phyloP scores from a whole-genome alignment of 1,139 yeast species.

The Yamadazyma oceani region DNA sequence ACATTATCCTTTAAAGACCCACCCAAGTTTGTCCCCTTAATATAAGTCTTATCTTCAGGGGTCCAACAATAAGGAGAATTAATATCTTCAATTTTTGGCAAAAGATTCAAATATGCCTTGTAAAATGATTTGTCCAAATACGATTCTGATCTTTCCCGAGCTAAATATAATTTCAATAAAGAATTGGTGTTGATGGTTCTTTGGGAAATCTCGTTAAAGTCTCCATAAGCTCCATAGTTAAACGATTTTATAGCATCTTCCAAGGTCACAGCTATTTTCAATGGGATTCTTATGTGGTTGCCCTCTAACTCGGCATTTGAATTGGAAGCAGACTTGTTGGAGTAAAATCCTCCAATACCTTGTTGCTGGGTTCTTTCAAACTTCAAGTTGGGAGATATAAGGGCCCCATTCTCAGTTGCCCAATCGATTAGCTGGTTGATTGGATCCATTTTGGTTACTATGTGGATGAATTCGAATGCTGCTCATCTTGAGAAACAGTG shows the following conservation, averaged over 20 bases:
- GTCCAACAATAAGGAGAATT: slow-evolving; percentile 68
- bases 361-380: slow-evolving; percentile 23
- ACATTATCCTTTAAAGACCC: slow-evolving; percentile 39
- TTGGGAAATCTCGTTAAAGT: slow-evolving; percentile 18
- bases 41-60: slow-evolving; percentile 44
- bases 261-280: slow-evolving; percentile 38
- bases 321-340: slow-evolving; percentile 8
- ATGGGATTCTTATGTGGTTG: slow-evolving; percentile 36
- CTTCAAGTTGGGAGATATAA: slow-evolving; percentile 26
- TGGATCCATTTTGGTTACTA: no score
- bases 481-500: no score
- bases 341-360: slow-evolving; percentile 43
- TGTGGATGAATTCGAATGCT: no score
- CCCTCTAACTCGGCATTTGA: slow-evolving; percentile 10
- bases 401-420: slow-evolving; percentile 52
- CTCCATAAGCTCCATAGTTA: slow-evolving; percentile 16
- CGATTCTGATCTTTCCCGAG: slow-evolving; percentile 29
- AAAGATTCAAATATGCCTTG: slow-evolving; percentile 53
- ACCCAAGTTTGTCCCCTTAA: slow-evolving; percentile 61
- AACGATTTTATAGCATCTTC: slow-evolving; percentile 45
- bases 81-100: slow-evolving; percentile 53
- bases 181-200: slow-evolving; percentile 37
- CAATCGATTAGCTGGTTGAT: slow-evolving; percentile 37
- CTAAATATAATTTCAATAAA: slow-evolving; percentile 48
- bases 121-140: slow-evolving; percentile 24